Base-by-base conservation (phyloP, 1,284 basidiomycete genomes). In the Flammula alnicola region DNA sequence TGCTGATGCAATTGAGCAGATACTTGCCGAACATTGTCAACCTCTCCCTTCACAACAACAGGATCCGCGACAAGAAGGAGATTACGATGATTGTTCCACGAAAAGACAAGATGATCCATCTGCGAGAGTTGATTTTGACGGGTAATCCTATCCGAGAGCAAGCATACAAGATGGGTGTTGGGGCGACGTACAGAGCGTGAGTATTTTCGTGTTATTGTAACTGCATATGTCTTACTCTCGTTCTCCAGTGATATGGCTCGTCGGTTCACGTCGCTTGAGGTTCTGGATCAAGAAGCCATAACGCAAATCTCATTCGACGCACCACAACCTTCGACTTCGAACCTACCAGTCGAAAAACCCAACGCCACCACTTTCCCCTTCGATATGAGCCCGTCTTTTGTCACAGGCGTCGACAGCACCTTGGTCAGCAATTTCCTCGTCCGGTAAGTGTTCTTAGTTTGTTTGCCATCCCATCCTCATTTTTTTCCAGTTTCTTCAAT, bases 71-170 rank as follows among this genome's bases (percentile, higher is more conserved):
- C 1, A 85, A 84, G 76, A 82, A 77, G 59, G 88, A 92, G 51
- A 64, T 93, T 3, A 84, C 88, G 53, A 73, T 67, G 51, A 77
- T 90, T 46, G 78, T 83, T 5, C 65, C 79, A 35, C 75, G 77
- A 54, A 84, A 76, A 58, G 80, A 80, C 25, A 84, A 83, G 57
- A 64, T 92, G 45, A 64, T 76, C 30, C 70, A 83, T 52, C 69
- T 93, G 38, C 77, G 84, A 47, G 93, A 96, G 70, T 68, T 96
- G 35, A 79, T 96, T 32, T 69, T 95, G 44, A 72, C 78, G 7
- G 92, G 88, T 17, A 96, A 95, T 62, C 93, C 93, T 2, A 58
- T 96, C 37, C 80, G 86, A 46, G 83, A 88, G 22, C 63, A 76
- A 29, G 84, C 88, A 44, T 73, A 80, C 43, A 74, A 80, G 55